Evolutionary conservation across 148 eudicot genomes (phyloP).

Genomic region (Nepenthes mirabilis): DNA sequence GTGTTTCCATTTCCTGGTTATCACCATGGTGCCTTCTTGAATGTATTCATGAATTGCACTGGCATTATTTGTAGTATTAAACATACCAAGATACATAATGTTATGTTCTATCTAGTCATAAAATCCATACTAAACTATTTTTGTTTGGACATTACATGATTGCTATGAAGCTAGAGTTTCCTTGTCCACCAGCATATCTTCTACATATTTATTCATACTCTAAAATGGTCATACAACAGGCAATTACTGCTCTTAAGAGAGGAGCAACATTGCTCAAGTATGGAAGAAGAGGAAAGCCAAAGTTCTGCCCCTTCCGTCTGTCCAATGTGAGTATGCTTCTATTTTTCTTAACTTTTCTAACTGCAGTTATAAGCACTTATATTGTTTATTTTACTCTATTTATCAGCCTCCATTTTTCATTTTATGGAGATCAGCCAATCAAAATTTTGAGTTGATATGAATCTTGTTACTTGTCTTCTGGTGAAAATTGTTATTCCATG

Average conservation of each 20-base stretch:
- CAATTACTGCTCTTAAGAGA: slow-evolving; percentile 84
- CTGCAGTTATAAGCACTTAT: background rate
- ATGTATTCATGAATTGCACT: no score
- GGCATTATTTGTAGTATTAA: no score
- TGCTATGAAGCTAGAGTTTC: slow-evolving; percentile 3
- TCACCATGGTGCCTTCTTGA: no score
- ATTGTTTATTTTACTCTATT: background rate
- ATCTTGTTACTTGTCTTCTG: background rate
- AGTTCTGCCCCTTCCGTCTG: slow-evolving; percentile 85
- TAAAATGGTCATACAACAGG: slow-evolving; percentile 39
- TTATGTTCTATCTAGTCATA: no score
- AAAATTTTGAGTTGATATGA: background rate
- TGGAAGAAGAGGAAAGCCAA: slow-evolving; percentile 90
- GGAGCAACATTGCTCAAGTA: slow-evolving; percentile 81
- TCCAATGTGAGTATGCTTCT: slow-evolving; percentile 48
- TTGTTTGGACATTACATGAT: background rate
- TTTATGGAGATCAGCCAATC: background rate
- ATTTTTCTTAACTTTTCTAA: background rate
- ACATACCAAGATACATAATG: no score
- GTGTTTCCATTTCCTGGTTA: no score
- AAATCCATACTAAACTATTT: no score
- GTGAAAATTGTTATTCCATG: background rate
- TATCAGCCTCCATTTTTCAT: background rate
- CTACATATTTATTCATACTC: slow-evolving; percentile 3
- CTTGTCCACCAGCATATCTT: slow-evolving; percentile 4